Conservation (phyloP, 2,329 filamentous ascomycete species). For the Thermothelomyces thermophilus region DNA sequence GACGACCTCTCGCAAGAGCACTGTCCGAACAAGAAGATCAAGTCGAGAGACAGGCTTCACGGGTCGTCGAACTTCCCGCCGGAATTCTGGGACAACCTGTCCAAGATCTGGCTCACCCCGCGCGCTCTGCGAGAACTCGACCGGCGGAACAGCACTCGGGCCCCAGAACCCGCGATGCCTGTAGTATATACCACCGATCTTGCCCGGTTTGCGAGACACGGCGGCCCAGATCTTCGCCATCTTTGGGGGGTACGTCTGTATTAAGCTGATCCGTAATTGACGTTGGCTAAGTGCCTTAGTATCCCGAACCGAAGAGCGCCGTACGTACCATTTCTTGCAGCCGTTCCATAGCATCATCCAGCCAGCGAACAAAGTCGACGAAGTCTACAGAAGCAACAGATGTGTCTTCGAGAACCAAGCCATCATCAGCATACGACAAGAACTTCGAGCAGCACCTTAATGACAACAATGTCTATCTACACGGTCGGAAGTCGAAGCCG, state of each 20-base stretch:
- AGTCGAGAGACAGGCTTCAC: not conserved
- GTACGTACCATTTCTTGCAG: conserved; percentile 21
- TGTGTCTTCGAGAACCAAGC: conserved; percentile 2
- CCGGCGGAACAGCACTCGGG: conserved; percentile 15
- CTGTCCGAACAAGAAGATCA: conserved; percentile 4
- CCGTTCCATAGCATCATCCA: conserved; percentile 11
- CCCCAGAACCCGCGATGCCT: conserved; percentile 6
- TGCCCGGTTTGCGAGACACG: conserved; percentile 27
- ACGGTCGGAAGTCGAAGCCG: not conserved
- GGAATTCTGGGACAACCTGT: conserved; percentile 16
- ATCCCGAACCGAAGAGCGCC: conserved; percentile 17
- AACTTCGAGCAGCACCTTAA: conserved; percentile 27
- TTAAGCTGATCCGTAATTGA: conserved; percentile 10
- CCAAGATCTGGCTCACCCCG: conserved; percentile 15
- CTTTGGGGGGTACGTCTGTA: conserved; percentile 29
- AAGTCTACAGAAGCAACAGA: not conserved
- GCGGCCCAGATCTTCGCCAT: conserved; percentile 32
- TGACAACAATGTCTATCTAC: conserved; percentile 23
- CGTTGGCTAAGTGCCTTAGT: conserved; percentile 17
- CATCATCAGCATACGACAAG: conserved; percentile 23
- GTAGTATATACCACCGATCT: conserved; percentile 16
- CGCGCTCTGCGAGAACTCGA: conserved; percentile 20
- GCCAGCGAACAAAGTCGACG: not conserved
- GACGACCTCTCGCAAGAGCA: conserved; percentile 7
- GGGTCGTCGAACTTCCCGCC: conserved; percentile 6